A percentile compares a stretch with the other conserved stretches of the same genome.
phyloP scores from a whole-genome alignment of 2,329 filamentous ascomycete genomes.

The Teratosphaeria destructans region DNA sequence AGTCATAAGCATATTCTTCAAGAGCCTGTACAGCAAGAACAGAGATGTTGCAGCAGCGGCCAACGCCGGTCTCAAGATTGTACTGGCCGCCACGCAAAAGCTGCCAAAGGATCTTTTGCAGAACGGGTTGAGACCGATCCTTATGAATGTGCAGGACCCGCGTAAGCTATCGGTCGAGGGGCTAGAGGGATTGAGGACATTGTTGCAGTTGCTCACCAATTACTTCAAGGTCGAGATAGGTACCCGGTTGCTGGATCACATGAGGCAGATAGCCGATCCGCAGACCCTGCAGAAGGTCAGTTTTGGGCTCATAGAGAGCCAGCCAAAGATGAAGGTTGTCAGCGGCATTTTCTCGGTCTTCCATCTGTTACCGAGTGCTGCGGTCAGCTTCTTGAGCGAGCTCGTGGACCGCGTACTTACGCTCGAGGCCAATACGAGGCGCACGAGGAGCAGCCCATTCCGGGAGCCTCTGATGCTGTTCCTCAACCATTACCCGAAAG shows the following conservation, averaged over 20 bases:
- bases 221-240: slow-evolving; percentile 99
- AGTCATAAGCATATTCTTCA: slow-evolving; percentile 96
- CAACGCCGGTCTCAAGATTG: slow-evolving; percentile 78
- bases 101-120: slow-evolving; percentile 92
- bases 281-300: slow-evolving; percentile 76
- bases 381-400: slow-evolving; percentile 80
- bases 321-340: slow-evolving; percentile 85
- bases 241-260: slow-evolving; percentile 80
- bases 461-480: slow-evolving; percentile 83
- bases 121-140: slow-evolving; percentile 83
- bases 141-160: slow-evolving; percentile 90
- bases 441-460: slow-evolving; percentile 88
- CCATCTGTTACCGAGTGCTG: slow-evolving; percentile 82
- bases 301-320: slow-evolving; percentile 89
- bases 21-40: slow-evolving; percentile 87
- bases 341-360: slow-evolving; percentile 95
- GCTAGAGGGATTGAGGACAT: slow-evolving; percentile 77
- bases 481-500: slow-evolving; percentile 82
- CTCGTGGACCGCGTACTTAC: slow-evolving; percentile 85
- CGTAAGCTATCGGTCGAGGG: slow-evolving; percentile 82
- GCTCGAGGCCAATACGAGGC: slow-evolving; percentile 70
- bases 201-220: slow-evolving; percentile 85
- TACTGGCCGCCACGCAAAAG: slow-evolving; percentile 80
- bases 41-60: slow-evolving; percentile 87
- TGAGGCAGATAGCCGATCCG: slow-evolving; percentile 80